Evolutionary conservation across 805 yeast species (phyloP).

Genomic region (Candida silvicultrix): DNA sequence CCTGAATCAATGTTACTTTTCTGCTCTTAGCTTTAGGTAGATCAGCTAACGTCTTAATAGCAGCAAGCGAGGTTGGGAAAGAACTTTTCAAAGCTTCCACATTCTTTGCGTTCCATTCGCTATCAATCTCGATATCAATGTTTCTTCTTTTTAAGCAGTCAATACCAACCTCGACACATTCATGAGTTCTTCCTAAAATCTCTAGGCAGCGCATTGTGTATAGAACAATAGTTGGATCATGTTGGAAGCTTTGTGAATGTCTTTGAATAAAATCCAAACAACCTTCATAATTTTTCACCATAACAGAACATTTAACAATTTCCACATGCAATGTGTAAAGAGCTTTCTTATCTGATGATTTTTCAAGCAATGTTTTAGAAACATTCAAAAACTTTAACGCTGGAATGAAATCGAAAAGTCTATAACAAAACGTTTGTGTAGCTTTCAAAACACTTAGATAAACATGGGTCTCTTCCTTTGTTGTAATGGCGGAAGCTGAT

Average conservation of each 20-base stretch:
- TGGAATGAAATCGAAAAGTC: conserved; percentile 34
- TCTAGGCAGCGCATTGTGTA: conserved; percentile 32
- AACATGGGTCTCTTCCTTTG: conserved; percentile 27
- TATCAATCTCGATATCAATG: conserved; percentile 25
- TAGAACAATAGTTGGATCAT: conserved; percentile 27
- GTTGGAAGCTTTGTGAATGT: conserved; percentile 25
- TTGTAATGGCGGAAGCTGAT: conserved; percentile 6
- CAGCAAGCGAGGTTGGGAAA: conserved; percentile 33
- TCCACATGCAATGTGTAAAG: conserved; percentile 8
- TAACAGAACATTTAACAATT: conserved; percentile 18
- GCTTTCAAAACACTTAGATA: conserved; percentile 33
- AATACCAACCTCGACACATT: conserved; percentile 30
- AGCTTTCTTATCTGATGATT: conserved; percentile 1
- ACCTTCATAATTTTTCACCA: conserved; percentile 25
- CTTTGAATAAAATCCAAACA: conserved; percentile 30
- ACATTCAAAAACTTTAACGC: conserved; percentile 35
- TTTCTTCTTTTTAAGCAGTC: conserved; percentile 30
- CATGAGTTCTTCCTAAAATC: conserved; percentile 23
- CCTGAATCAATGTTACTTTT: conserved; percentile 28
- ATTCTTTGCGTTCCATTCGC: conserved; percentile 19
- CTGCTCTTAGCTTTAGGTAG: conserved; percentile 22
- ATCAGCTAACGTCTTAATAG: conserved; percentile 27
- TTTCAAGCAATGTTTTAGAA: conserved; percentile 23
- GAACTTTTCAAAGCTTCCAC: conserved; percentile 19
- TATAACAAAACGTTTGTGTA: conserved; percentile 40